Evolutionary conservation across 345 rosid genomes (phyloP).

Genomic region (Eucalyptus tenuipes): DNA sequence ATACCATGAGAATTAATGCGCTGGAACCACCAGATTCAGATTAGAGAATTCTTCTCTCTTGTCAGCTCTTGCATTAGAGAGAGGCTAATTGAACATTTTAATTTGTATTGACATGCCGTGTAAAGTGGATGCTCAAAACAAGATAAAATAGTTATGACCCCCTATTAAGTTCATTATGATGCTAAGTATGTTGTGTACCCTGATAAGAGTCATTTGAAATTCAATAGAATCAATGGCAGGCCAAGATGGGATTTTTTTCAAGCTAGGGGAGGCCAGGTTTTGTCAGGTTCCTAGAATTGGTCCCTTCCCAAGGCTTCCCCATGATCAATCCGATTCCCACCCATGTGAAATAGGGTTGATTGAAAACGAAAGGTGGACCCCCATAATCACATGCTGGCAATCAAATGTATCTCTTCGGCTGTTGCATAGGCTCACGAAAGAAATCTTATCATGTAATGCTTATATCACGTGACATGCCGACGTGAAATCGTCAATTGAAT

Average conservation of each 20-base stretch:
- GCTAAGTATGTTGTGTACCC: background rate
- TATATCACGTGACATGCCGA: accelerated
- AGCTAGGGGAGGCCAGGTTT: background rate
- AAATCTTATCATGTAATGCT: accelerated
- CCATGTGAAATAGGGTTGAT: background rate
- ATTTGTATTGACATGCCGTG: background rate
- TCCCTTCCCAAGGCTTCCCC: background rate
- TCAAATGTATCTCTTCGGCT: background rate
- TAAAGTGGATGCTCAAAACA: background rate
- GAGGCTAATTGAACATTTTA: background rate
- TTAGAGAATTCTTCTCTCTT: background rate
- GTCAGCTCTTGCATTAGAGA: background rate
- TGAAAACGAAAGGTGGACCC: background rate
- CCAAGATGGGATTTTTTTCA: background rate
- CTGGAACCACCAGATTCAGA: background rate
- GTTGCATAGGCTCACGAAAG: accelerated
- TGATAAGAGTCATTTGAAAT: background rate
- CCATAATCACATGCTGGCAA: background rate
- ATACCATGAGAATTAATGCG: background rate
- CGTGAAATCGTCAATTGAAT: accelerated
- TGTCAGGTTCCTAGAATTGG: background rate
- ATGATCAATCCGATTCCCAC: background rate
- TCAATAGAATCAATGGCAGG: background rate
- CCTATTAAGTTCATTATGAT: background rate
- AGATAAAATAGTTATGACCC: background rate